Percentiles rank a stretch among this genome's conserved stretches.
Conservation (phyloP, 257 asterid genomes). For the Capsicum rhomboideum region DNA sequence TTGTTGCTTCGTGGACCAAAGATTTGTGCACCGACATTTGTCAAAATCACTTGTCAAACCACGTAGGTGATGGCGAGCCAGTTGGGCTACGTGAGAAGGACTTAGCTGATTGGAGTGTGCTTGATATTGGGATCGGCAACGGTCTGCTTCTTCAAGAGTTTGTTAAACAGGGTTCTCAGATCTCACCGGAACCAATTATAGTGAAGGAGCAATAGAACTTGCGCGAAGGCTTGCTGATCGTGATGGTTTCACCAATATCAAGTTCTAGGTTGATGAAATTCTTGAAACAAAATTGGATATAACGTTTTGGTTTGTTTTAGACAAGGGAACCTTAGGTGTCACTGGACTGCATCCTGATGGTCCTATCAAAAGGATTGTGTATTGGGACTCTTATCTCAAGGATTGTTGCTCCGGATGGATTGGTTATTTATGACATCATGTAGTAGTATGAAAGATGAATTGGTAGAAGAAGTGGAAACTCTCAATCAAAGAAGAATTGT, state of each 20-base stretch:
- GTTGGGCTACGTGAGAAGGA: constrained; percentile 52
- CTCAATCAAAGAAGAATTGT: constrained; percentile 58
- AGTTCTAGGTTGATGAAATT: constrained; percentile 85
- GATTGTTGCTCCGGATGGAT: constrained; percentile 80
- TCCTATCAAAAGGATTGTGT: constrained; percentile 80
- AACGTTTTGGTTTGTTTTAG: constrained; percentile 77
- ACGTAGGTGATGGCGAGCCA: constrained; percentile 38
- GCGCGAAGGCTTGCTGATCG: constrained; percentile 81
- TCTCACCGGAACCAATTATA: constrained; percentile 97
- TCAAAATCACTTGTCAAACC: constrained; percentile 57
- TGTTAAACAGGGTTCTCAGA: constrained; percentile 86
- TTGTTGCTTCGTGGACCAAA: constrained; percentile 80
- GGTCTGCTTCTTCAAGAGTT: constrained; percentile 97
- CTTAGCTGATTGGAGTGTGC: constrained; percentile 70
- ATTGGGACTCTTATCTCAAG: constrained; percentile 81
- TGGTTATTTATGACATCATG: too few species aligned
- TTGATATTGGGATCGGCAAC: constrained; percentile 95
- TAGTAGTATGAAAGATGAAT: constrained; percentile 85
- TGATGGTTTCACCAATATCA: constrained; percentile 70
- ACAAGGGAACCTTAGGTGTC: constrained; percentile 95
- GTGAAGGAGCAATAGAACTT: constrained; percentile 87
- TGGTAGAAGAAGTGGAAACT: constrained; percentile 74
- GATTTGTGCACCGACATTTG: constrained; percentile 59
- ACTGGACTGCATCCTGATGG: constrained; percentile 99
- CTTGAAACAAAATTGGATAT: constrained; percentile 82